Base-by-base conservation (phyloP, 495 filamentous ascomycete genomes). In the Ascobolus immersus region DNA sequence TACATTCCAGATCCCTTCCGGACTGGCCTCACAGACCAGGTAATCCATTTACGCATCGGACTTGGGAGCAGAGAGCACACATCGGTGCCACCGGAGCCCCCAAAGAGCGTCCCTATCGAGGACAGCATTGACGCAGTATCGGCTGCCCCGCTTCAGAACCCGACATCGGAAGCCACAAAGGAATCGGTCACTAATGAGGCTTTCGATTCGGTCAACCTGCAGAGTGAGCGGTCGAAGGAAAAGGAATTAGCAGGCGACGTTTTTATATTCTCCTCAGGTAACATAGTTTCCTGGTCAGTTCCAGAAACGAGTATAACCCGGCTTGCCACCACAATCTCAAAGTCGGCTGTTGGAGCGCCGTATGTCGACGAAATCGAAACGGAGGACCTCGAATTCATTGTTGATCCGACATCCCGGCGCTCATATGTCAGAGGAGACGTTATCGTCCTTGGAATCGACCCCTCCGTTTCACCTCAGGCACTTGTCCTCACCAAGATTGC, bases 191-290 rank as follows among this genome's bases (percentile, higher is more conserved):
- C n/a, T n/a, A n/a, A n/a, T n/a, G n/a, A n/a, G n/a, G n/a, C n/a
- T n/a, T n/a, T n/a, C n/a, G n/a, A n/a, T n/a, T n/a, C n/a, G n/a
- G n/a, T n/a, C n/a, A n/a, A n/a, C n/a, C n/a, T n/a, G n/a, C n/a
- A n/a, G n/a, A n/a, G n/a, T n/a, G n/a, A n/a, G n/a, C n/a, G n/a
- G n/a, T n/a, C n/a, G n/a, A n/a, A n/a, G n/a, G n/a, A n/a, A n/a
- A n/a, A n/a, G n/a, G n/a, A n/a, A n/a, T n/a, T n/a, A n/a, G n/a
- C n/a, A n/a, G 81, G 80, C 9, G 86, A 94, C 50, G 63, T 93
- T 10, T 93, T 94, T 42, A 69, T 96, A n/a, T 96, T 96, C 44
- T 80, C 86, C 4, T 91, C 84, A 1, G 86, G 86, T 2, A 89
- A 80, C n/a, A 66, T 93, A 4, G 86, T 94, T 6, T 66, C 77